Evolutionary conservation across 1,284 basidiomycete genomes (phyloP).

Genomic region (Ceratobasidium sp.): DNA sequence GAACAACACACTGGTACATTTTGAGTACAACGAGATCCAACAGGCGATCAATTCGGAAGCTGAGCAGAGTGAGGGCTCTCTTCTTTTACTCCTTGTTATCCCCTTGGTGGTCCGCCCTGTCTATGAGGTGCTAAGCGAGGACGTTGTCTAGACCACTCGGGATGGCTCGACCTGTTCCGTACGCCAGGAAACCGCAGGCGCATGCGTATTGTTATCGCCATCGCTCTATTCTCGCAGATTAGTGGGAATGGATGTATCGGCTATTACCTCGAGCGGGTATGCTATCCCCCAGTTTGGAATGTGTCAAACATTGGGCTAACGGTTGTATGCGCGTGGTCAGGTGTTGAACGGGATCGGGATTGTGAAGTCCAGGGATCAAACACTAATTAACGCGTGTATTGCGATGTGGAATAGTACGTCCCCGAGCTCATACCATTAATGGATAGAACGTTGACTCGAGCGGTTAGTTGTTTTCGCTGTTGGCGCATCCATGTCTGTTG

Average conservation of each 20-base stretch:
- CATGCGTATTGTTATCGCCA: slow-evolving; percentile 60
- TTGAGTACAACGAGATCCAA: slow-evolving; percentile 59
- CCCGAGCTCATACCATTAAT: background rate
- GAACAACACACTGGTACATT: slow-evolving; percentile 57
- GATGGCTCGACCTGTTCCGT: slow-evolving; percentile 53
- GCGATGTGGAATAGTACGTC: slow-evolving; percentile 39
- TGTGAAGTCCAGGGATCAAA: slow-evolving; percentile 37
- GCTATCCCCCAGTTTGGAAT: background rate
- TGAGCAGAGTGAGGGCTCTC: slow-evolving; percentile 46
- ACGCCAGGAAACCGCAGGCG: slow-evolving; percentile 56
- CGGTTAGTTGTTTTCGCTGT: slow-evolving; percentile 50
- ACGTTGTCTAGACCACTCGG: slow-evolving; percentile 16
- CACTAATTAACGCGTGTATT: slow-evolving; percentile 44
- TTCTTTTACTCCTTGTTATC: background rate
- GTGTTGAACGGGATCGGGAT: slow-evolving; percentile 41
- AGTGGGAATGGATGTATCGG: slow-evolving; percentile 57
- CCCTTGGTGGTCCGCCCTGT: background rate
- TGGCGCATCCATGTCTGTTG: slow-evolving; percentile 68
- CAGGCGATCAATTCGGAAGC: slow-evolving; percentile 56
- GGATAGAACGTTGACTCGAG: background rate
- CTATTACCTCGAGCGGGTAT: slow-evolving; percentile 63
- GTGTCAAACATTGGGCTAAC: background rate
- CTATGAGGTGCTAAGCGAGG: background rate
- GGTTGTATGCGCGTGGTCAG: slow-evolving; percentile 1
- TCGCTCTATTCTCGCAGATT: slow-evolving; percentile 57